A percentile compares a stretch with the other conserved stretches of the same genome.
These are phyloP conservation scores for Ceratocystis diversiconidia DNA, from an alignment of 2,329 filamentous ascomycete genomes.

Conservation along the genomic window DNA sequence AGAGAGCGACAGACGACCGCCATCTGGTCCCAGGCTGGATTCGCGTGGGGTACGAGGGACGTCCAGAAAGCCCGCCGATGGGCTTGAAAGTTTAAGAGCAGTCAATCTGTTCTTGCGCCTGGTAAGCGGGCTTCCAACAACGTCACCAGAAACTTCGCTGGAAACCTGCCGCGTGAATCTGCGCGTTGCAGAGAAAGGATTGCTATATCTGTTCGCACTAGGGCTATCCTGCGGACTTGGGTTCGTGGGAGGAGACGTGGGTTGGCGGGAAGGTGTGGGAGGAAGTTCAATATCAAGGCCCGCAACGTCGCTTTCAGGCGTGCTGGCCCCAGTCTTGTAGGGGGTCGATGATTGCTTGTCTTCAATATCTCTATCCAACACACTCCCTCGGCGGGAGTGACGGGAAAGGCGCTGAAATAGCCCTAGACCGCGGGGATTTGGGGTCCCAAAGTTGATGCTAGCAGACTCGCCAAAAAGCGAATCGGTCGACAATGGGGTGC, in stretches of 20 bases:
- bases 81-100: conserved; percentile 13
- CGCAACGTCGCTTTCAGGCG: conserved; percentile 6
- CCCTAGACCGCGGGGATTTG: conserved; percentile 44
- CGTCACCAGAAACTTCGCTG: conserved; percentile 15
- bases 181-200: conserved; percentile 30
- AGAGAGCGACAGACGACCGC: conserved; percentile 72
- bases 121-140: conserved; percentile 9
- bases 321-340: conserved; percentile 12
- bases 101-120: conserved; percentile 15
- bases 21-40: conserved; percentile 58
- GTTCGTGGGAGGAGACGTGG: conserved; percentile 32
- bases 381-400: conserved; percentile 46
- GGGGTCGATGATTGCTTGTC: conserved; percentile 38
- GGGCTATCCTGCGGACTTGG: conserved; percentile 33
- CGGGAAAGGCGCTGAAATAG: conserved; percentile 48
- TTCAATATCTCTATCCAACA: conserved; percentile 68
- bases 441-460: conserved; percentile 32
- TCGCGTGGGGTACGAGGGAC: conserved; percentile 69
- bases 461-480: conserved; percentile 32
- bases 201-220: conserved; percentile 32
- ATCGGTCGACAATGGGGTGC: conserved; percentile 62
- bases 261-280: conserved; percentile 79
- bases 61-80: conserved; percentile 11
- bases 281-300: conserved; percentile 48
- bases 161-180: conserved; percentile 24